Base-by-base conservation (phyloP, 805 yeast species). In the Monosporozyma yasuniensis region DNA sequence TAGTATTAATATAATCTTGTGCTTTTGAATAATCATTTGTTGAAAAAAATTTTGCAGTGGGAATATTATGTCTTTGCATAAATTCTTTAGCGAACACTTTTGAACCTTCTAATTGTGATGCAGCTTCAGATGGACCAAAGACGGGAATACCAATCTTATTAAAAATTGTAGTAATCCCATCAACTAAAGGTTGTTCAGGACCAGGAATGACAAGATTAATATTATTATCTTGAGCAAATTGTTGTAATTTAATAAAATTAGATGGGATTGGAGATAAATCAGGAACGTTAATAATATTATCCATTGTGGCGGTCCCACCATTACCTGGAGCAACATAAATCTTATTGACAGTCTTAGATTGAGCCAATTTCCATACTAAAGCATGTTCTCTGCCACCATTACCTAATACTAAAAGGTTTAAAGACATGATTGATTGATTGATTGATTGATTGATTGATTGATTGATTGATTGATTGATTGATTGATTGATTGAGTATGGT, bases 351-450 rank as follows among this genome's bases (percentile, higher is more conserved):
- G 77, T 68, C 37, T 79, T 70, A 34, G 96, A 87, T 69, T 89
- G 91, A 28, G 84, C 72, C 55, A 93, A 76, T 64, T 84, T 87
- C 96, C 96, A 90, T 14, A 87, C 86, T 53, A 93, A 76, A 48
- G 98, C 98, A 67, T 93, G 97, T 71, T 93, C 99, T 75, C 99
- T 89, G 58, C 99, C 99, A 66, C 99, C 99, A 71, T 86, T 88
- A 62, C 99, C 99, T 58, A 93, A 78, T 56, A 93, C 83, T 54
- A 93, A 80, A 57, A 93, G 70, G 66, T 85, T 87, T 65, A 77
- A 67, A 23, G 64, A 54, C 35, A 32, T 32, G 35, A 12, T 32
- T 2, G 14, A 32, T 2, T 32, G 3, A 16, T 21, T 21, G 30
- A n/a, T n/a, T n/a, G n/a, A n/a, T n/a, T n/a, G n/a, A n/a, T n/a